Percentiles rank a stretch among this genome's conserved stretches.
Conservation (phyloP, 164 flowering plant species). For the Annona squamosa region DNA sequence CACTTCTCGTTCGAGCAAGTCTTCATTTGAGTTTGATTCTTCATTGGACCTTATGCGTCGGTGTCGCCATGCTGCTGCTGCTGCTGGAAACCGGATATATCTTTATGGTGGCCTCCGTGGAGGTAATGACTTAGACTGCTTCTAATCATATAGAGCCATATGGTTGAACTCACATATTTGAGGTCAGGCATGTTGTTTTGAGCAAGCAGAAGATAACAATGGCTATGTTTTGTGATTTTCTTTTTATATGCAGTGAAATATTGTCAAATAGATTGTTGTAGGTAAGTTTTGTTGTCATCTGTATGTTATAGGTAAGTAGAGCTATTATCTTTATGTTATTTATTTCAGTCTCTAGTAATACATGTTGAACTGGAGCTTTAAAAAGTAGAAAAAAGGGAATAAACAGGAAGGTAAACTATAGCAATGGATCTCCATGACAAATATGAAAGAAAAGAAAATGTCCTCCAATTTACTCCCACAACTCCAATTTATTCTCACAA, state of each 20-base stretch:
- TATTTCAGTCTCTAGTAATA: background rate
- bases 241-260: background rate
- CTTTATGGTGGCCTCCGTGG: constrained; percentile 91
- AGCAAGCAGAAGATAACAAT: background rate
- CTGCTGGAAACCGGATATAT: constrained; percentile 78
- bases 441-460: too few species aligned
- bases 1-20: constrained; percentile 54
- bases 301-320: background rate
- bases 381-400: too few species aligned
- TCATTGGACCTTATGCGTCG: constrained; percentile 87
- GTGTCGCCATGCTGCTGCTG: constrained; percentile 95
- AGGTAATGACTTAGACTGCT: constrained; percentile 39
- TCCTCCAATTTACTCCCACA: too few species aligned
- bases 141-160: background rate
- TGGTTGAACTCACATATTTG: background rate
- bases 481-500: too few species aligned
- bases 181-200: background rate
- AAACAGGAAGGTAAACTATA: too few species aligned
- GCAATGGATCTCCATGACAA: too few species aligned
- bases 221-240: background rate
- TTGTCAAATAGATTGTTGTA: background rate
- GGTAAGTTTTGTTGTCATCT: background rate
- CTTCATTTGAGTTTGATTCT: constrained; percentile 51
- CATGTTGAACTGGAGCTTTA: background rate
- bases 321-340: too few species aligned